Evolutionary conservation across 2,329 filamentous ascomycete genomes (phyloP).

Genomic region (Akanthomyces uredinophilus): DNA sequence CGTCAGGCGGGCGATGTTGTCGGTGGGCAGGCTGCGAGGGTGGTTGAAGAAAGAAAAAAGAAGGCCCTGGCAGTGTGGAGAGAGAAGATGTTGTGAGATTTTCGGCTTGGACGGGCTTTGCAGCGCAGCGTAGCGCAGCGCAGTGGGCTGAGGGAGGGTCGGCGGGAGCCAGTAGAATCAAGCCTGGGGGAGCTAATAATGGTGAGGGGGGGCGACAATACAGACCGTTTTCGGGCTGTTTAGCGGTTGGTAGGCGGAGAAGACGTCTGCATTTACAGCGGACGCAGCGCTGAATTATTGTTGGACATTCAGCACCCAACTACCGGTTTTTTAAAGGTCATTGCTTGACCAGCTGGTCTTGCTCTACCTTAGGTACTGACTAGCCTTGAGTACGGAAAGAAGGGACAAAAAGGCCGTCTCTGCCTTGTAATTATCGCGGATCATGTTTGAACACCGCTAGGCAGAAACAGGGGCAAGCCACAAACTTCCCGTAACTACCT

Average conservation of each 20-base stretch:
- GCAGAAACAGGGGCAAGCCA: background rate
- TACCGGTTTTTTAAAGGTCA: no score
- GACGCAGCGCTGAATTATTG: background rate
- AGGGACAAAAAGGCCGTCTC: background rate
- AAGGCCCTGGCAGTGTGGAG: constrained; percentile 11
- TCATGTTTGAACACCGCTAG: background rate
- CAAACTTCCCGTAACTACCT: background rate
- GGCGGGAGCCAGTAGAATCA: background rate
- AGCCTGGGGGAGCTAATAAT: background rate
- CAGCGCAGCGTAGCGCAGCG: no score
- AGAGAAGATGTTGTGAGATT: constrained; percentile 14
- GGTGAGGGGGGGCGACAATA: background rate
- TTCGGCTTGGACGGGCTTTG: constrained; percentile 11
- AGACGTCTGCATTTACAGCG: no score
- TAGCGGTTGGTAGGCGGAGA: no score
- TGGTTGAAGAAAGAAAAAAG: constrained; percentile 12
- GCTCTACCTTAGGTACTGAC: no score
- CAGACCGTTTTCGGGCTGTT: no score
- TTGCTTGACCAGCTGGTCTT: no score
- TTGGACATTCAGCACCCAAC: background rate
- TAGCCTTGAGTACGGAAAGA: background rate
- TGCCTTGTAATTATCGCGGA: background rate
- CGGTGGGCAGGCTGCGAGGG: constrained; percentile 4
- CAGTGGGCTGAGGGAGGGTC: background rate
- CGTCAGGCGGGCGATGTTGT: background rate